Base-by-base conservation (phyloP, 768 basidiomycete genomes). In the Hygrophoropsis aurantiaca region DNA sequence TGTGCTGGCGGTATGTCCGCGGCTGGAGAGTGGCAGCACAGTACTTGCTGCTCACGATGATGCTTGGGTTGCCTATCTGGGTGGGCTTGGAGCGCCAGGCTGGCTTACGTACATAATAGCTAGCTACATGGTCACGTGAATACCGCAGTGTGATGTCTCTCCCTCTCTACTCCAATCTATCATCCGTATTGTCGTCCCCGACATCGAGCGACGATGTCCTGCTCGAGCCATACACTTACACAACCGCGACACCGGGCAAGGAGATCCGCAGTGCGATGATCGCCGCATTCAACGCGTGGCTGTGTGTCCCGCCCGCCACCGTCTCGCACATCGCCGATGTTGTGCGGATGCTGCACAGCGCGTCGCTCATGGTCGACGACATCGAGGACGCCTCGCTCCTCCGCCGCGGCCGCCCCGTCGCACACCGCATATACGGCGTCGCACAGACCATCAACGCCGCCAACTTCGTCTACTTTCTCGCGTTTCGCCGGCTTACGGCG, bases 381-480 rank as follows among this genome's bases (percentile, higher is more conserved):
- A 94, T 97, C 33, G 90, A 97, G 65, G 94, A 97, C 53, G 88
- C 87, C 47, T 88, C 90, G 0, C 88, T 91, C 55, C 72, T 97
- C 32, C 77, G 94, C 18, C 69, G 95, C 54, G 97, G 95, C 2
- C 75, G 81, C 24, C 94, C 94, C 77, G 59, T 94, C 19, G 82
- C 91, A 0, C 94, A 99, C 71, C 91, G 90, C 71, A 95, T 99
- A 55, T 99, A 95, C 57, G 95, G 95, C 2, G 71, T 97, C 3
- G 92, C 95, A 0, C 95, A 97, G 61, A 97, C 95, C 0, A 94
- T 99, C 70, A 99, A 99, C 63, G 84, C 87, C 0, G 95, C 95
- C 0, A 97, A 97, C 61, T 98, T 97, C 54, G 92, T 94, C 23
- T 97, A 95, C 62, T 99, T 98, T 60, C 79, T 92, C 35, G 95